phyloP scores from a whole-genome alignment of 148 eudicot genomes.

The Bassia scoparia region DNA sequence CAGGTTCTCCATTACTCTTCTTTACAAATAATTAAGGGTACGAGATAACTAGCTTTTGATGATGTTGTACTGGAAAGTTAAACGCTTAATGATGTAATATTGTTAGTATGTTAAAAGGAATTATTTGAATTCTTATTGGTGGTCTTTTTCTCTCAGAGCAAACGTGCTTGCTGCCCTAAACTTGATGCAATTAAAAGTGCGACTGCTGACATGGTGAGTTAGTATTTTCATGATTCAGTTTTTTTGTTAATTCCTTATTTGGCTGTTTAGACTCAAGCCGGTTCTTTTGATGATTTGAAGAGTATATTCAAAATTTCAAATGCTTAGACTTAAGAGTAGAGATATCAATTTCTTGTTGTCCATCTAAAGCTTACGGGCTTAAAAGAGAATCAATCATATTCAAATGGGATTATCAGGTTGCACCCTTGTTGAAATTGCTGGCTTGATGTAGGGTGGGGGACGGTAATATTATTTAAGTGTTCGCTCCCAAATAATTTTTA shows the following conservation, averaged over 20 bases:
- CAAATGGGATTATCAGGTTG: conserved; percentile 51
- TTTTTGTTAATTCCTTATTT: not conserved
- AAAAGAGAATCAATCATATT: conserved; percentile 59
- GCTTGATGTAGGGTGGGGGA: conserved; percentile 99
- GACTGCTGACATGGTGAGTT: conserved; percentile 89
- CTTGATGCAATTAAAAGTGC: conserved; percentile 89
- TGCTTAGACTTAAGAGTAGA: too few relatives aligned
- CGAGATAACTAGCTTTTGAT: too few relatives aligned
- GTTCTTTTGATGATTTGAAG: too few relatives aligned
- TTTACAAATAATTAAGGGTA: too few relatives aligned
- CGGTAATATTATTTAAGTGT: conserved; percentile 42
- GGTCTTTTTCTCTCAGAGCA: conserved; percentile 50
- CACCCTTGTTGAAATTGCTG: conserved; percentile 76
- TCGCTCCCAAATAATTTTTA: not conserved
- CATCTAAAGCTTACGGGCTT: conserved; percentile 70
- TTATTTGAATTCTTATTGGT: conserved; percentile 7
- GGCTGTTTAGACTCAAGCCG: not conserved
- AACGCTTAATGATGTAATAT: too few relatives aligned
- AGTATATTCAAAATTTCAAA: too few relatives aligned
- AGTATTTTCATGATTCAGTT: not conserved
- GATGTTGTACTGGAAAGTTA: too few relatives aligned
- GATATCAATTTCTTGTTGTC: conserved; percentile 1
- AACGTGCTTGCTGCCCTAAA: conserved; percentile 81
- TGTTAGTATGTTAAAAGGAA: not conserved
- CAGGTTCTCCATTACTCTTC: not conserved